Evolutionary conservation across 495 filamentous ascomycete genomes (phyloP).

Genomic region (Pyrenula massariospora): DNA sequence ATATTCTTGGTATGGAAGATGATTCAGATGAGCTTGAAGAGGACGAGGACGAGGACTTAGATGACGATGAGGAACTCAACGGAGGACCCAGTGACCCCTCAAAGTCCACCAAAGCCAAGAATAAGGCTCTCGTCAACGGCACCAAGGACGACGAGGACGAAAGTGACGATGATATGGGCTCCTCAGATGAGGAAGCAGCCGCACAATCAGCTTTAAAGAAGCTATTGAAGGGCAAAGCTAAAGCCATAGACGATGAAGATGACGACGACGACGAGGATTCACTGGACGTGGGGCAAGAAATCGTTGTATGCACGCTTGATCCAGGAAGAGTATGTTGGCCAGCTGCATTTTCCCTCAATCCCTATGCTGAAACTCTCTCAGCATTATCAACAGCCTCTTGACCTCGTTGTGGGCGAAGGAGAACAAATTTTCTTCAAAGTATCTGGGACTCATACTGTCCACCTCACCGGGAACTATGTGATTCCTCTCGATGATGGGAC

Average conservation of each 20-base stretch:
- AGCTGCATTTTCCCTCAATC: neutral
- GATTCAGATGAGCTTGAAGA: slow-evolving; percentile 49
- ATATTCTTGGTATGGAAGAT: slow-evolving; percentile 37
- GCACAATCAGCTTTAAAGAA: slow-evolving; percentile 52
- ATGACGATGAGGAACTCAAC: slow-evolving; percentile 61
- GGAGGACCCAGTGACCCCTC: slow-evolving; percentile 81
- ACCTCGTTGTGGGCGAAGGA: slow-evolving; percentile 75
- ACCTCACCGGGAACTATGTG: slow-evolving; percentile 92
- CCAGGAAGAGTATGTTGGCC: slow-evolving; percentile 53
- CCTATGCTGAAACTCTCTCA: slow-evolving; percentile 23
- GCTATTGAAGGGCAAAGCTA: slow-evolving; percentile 70
- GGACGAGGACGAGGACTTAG: slow-evolving; percentile 49
- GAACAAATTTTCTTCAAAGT: slow-evolving; percentile 88
- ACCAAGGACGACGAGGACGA: slow-evolving; percentile 49
- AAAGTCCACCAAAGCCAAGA: slow-evolving; percentile 73
- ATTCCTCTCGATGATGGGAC: slow-evolving; percentile 45
- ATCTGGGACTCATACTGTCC: slow-evolving; percentile 77
- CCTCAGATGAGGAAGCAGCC: slow-evolving; percentile 45
- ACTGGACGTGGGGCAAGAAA: slow-evolving; percentile 66
- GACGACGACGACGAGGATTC: slow-evolving; percentile 53
- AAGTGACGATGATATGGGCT: slow-evolving; percentile 46
- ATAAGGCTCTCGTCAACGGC: slow-evolving; percentile 56
- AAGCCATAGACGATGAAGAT: slow-evolving; percentile 55
- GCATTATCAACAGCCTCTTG: slow-evolving; percentile 91
- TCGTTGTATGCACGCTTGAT: slow-evolving; percentile 89